Evolutionary conservation across 2,329 filamentous ascomycete genomes (phyloP).

Genomic region (Aspergillus fijiensis): DNA sequence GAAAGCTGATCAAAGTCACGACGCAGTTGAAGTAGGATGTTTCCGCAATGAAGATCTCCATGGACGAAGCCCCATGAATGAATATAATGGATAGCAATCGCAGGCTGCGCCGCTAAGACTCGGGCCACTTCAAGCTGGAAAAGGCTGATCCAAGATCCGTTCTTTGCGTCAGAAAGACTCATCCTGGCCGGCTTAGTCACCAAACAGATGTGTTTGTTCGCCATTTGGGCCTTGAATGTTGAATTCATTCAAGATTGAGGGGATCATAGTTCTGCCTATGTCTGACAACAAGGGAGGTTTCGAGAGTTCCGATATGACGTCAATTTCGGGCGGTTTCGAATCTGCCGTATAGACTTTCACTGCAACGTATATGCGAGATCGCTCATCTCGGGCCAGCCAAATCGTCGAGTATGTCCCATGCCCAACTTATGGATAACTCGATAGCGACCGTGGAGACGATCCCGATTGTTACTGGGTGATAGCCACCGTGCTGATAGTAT

Average conservation of each 20-base stretch:
- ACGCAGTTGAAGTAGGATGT: conserved; percentile 24
- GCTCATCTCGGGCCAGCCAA: conserved; percentile 30
- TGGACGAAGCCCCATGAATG: conserved; percentile 30
- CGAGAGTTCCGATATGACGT: conserved; percentile 7
- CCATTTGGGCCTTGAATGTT: conserved; percentile 15
- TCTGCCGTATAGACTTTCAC: conserved; percentile 28
- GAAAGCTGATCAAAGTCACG: conserved; percentile 22
- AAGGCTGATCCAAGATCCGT: conserved; percentile 11
- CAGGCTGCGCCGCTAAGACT: conserved; percentile 24
- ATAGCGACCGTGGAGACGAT: conserved; percentile 35
- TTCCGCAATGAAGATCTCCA: conserved; percentile 28
- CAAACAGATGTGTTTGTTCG: conserved; percentile 9
- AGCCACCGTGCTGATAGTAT: conserved; percentile 27
- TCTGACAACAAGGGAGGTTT: background rate
- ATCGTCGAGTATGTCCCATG: conserved; percentile 39
- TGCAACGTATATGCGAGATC: conserved; percentile 24
- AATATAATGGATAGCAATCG: conserved; percentile 23
- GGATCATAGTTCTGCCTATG: conserved; percentile 7
- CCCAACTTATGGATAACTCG: conserved; percentile 43
- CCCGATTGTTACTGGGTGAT: conserved; percentile 32
- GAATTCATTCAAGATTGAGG: conserved; percentile 10
- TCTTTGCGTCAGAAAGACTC: conserved; percentile 4
- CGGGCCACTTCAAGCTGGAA: conserved; percentile 16
- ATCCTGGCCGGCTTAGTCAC: conserved; percentile 14
- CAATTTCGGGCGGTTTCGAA: conserved; percentile 16